Evolutionary conservation across 148 eudicot genomes (phyloP).

Genomic region (Selenicereus undatus): DNA sequence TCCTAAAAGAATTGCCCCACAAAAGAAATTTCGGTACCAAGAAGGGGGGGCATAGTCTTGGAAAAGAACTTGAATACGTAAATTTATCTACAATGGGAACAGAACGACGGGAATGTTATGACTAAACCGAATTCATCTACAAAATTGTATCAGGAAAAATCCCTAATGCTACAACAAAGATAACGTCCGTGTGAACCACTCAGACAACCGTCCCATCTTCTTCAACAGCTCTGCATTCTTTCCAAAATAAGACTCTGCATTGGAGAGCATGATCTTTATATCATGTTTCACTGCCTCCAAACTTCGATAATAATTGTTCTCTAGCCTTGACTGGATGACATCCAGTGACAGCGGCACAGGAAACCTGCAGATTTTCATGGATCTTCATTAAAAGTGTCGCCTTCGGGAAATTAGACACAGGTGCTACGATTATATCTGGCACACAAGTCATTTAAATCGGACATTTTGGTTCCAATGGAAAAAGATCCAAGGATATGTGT

Average conservation of each 20-base stretch:
- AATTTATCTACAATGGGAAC: slow-evolving; percentile 32
- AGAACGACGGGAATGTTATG: slow-evolving; percentile 1
- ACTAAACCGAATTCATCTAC: slow-evolving; percentile 37
- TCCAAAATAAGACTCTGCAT: slow-evolving; percentile 61
- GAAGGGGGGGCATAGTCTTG: not conserved
- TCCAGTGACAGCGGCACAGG: slow-evolving; percentile 84
- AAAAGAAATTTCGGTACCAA: slow-evolving; percentile 4
- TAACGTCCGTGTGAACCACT: slow-evolving; percentile 59
- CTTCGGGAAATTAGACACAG: no score
- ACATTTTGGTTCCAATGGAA: no score
- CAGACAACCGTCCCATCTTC: slow-evolving; percentile 62
- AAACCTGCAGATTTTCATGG: slow-evolving; percentile 53
- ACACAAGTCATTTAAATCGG: no score
- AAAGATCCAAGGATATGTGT: no score
- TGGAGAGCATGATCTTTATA: slow-evolving; percentile 53
- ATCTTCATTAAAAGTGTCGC: not conserved
- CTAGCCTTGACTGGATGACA: slow-evolving; percentile 68
- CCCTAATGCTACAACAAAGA: slow-evolving; percentile 49
- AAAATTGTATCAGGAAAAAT: slow-evolving; percentile 40
- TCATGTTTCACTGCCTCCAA: slow-evolving; percentile 82
- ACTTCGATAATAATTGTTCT: slow-evolving; percentile 80
- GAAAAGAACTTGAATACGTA: slow-evolving; percentile 12
- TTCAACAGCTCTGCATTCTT: slow-evolving; percentile 52
- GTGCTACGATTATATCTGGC: no score
- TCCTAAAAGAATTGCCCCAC: slow-evolving; percentile 21